These are phyloP conservation scores for Triangularia setosa DNA, from an alignment of 2,329 filamentous ascomycete genomes.

Conservation along the genomic window DNA sequence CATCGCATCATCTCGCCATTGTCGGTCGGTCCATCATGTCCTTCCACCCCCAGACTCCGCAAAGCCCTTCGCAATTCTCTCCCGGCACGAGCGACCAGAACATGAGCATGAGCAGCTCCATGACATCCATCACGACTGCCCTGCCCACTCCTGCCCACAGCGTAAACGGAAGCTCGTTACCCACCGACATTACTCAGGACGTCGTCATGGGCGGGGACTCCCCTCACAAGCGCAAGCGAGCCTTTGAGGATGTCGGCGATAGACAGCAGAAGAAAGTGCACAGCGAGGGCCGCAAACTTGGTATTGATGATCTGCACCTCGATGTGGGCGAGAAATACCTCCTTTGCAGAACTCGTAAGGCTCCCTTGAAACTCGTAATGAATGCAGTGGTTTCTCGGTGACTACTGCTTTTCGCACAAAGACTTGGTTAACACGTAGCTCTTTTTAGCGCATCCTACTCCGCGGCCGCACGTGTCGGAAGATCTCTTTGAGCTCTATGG, in stretches of 20 bases:
- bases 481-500: constrained; percentile 59
- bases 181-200: constrained; percentile 41
- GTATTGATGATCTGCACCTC: constrained; percentile 61
- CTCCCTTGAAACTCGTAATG: constrained; percentile 29
- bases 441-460: constrained; percentile 44
- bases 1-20: constrained; percentile 13
- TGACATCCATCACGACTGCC: constrained; percentile 48
- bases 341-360: constrained; percentile 64
- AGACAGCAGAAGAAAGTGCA: constrained; percentile 60
- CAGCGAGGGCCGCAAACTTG: constrained; percentile 56
- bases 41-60: constrained; percentile 64
- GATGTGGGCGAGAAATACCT: constrained; percentile 66
- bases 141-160: constrained; percentile 61
- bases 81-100: constrained; percentile 51
- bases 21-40: constrained; percentile 48
- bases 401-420: constrained; percentile 6
- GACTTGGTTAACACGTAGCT: constrained; percentile 31
- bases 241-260: constrained; percentile 52
- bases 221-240: constrained; percentile 60
- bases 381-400: constrained; percentile 3
- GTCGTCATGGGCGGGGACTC: constrained; percentile 47
- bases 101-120: constrained; percentile 49
- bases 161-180: constrained; percentile 53
- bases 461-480: constrained; percentile 46
- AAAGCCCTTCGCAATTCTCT: constrained; percentile 62